Percentiles rank a stretch among this genome's conserved stretches.
These are phyloP conservation scores for Suillus lakei DNA, from an alignment of 768 basidiomycete species.

Conservation along the genomic window DNA sequence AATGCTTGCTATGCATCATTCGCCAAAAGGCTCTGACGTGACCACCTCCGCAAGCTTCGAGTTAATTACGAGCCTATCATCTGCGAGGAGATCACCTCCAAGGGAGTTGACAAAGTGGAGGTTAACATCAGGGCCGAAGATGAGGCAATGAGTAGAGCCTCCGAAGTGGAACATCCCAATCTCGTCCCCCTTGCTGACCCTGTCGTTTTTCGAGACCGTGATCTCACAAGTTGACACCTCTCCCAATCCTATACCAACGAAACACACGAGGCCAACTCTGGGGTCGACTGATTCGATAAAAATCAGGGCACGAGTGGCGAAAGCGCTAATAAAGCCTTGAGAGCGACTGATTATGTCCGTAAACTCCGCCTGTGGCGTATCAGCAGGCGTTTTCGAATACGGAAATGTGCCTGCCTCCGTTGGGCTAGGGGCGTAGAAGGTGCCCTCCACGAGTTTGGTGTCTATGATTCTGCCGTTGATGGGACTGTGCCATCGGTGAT, in stretches of 20 bases:
- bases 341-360: too few relatives aligned
- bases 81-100: too few relatives aligned
- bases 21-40: too few relatives aligned
- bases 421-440: too few relatives aligned
- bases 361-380: too few relatives aligned
- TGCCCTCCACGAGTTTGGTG: conserved; percentile 37
- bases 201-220: conserved; percentile 49
- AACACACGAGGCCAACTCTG: conserved; percentile 59
- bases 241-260: conserved; percentile 63
- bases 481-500: conserved; percentile 70
- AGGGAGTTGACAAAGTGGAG: too few relatives aligned
- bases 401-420: too few relatives aligned
- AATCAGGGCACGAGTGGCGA: conserved; percentile 59
- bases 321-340: conserved; percentile 49
- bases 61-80: too few relatives aligned
- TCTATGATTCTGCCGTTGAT: conserved; percentile 49
- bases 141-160: conserved; percentile 53
- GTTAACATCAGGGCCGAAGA: conserved; percentile 43
- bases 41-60: too few relatives aligned
- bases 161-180: conserved; percentile 70
- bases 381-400: too few relatives aligned
- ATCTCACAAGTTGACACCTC: conserved; percentile 67
- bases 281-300: conserved; percentile 63
- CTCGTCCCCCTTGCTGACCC: conserved; percentile 56
- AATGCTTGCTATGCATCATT: too few relatives aligned